Evolutionary conservation across 345 rosid genomes (phyloP).

Genomic region (Litchi chinensis): DNA sequence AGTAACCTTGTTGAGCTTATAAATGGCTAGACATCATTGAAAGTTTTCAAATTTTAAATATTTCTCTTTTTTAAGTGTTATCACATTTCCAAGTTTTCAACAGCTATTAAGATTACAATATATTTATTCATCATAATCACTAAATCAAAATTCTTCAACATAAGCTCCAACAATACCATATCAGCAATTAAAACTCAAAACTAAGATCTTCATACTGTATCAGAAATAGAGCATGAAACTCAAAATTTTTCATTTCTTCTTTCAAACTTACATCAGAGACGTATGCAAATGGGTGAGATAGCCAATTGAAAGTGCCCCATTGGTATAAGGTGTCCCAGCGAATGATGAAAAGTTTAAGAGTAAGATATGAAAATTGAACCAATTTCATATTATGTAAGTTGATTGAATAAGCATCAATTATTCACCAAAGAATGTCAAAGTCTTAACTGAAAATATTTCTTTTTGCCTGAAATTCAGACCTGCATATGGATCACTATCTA

Average conservation of each 20-base stretch:
- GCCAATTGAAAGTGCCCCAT: background rate
- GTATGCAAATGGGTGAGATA: background rate
- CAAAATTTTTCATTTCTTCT: no score
- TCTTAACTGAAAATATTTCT: background rate
- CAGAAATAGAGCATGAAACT: background rate
- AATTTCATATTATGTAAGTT: background rate
- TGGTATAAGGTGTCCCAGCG: background rate
- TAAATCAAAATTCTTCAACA: background rate
- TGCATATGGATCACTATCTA: background rate
- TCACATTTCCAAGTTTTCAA: no score
- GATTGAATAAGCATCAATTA: background rate
- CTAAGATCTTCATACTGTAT: background rate
- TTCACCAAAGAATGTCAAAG: conserved; percentile 12
- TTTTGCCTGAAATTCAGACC: background rate
- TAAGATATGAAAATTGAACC: background rate
- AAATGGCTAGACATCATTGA: no score
- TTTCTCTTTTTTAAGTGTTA: no score
- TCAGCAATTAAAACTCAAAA: background rate
- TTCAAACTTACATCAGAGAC: background rate
- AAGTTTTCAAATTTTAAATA: no score
- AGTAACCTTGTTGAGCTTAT: no score
- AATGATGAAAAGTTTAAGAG: background rate
- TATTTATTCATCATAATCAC: background rate
- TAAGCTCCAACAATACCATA: background rate
- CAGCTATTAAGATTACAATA: no score